Evolutionary conservation across 805 yeast species (phyloP), one percentile per base, ranked within the genome.

Genomic region (Yamadazyma philogaea): DNA sequence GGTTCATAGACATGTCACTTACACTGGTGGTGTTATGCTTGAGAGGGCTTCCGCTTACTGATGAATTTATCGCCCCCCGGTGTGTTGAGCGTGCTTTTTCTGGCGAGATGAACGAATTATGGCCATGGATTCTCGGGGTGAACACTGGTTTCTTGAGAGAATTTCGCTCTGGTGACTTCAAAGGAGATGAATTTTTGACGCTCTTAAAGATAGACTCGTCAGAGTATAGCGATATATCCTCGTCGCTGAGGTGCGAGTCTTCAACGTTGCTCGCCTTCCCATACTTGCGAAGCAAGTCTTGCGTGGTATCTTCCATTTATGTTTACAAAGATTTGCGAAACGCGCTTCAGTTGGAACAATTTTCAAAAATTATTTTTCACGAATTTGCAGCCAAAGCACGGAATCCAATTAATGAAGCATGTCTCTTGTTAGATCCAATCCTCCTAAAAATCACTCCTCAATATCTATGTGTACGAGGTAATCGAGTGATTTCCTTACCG

Each of bases 401-500:
- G 10, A 11, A 24, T 5, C 28, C 8, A 11, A 5, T 24, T 11
- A 11, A 7, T n/a, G 10, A 11, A 24, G n/a, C 28, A 7, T 24
- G 28, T 24, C 8, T 24, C 5, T 24, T 24, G 4, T 24, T 24
- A 11, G 12, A 24, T 24, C 10, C 10, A 11, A 24, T 24, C 12
- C 10, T 7, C 28, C 28, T 24, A 19, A n/a, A 11, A 15, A 18
- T 41, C 47, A 57, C 12, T 60, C 63, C 43, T 61, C 73, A 3
- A 82, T 82, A 30, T 67, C 64, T 3, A 84, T 59, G 57, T 84
- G 88, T 1, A 78, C 77, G 43, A 85, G 59, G 38, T 73, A 74
- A 37, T 73, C 78, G 53, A 85, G 60, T 49, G 78, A 68, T 51
- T 80, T 83, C 22, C 77, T 70, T 8, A 86, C 93, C 0, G 88